Percentiles rank a stretch among this genome's conserved stretches.
Evolutionary conservation across 768 basidiomycete species (phyloP).

Genomic region (Trametes sanguinea): DNA sequence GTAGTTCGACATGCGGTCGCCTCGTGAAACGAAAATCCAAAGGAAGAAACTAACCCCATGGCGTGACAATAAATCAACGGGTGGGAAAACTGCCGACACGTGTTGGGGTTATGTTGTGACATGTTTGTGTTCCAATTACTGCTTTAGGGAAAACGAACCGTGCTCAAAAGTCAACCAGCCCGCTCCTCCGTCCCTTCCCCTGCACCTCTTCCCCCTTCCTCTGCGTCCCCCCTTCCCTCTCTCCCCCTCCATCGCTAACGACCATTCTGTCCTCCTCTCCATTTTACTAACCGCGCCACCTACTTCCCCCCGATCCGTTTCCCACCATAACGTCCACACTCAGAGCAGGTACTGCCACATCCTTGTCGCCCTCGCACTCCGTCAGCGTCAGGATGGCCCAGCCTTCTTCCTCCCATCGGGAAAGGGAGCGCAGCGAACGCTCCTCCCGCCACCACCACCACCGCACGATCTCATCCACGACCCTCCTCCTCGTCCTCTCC

Average conservation of each 20-base stretch:
- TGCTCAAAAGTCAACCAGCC: slow-evolving; percentile 33
- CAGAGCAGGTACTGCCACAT: slow-evolving; percentile 57
- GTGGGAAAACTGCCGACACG: slow-evolving; percentile 26
- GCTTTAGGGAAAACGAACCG: slow-evolving; percentile 30
- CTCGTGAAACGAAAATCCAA: slow-evolving; percentile 21
- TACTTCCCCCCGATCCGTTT: slow-evolving; percentile 29
- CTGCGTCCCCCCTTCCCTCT: slow-evolving; percentile 24
- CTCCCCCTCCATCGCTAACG: slow-evolving; percentile 27
- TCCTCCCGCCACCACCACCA: slow-evolving; percentile 74
- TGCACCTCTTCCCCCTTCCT: slow-evolving; percentile 24
- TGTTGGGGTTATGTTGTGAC: slow-evolving; percentile 25
- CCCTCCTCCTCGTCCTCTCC: slow-evolving; percentile 82
- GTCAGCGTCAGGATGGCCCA: slow-evolving; percentile 83
- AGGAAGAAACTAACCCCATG: slow-evolving; percentile 15
- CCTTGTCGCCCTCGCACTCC: slow-evolving; percentile 74
- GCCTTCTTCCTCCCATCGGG: slow-evolving; percentile 79
- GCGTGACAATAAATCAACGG: slow-evolving; percentile 27
- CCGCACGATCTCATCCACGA: slow-evolving; percentile 87
- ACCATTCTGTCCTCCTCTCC: slow-evolving; percentile 23
- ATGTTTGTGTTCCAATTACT: slow-evolving; percentile 31
- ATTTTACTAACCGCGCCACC: slow-evolving; percentile 26
- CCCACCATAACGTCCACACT: slow-evolving; percentile 67
- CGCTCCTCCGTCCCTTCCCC: slow-evolving; percentile 21
- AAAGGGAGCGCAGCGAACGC: slow-evolving; percentile 56
- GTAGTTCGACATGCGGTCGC: slow-evolving; percentile 5